Evolutionary conservation across 2,329 filamentous ascomycete species (phyloP), one percentile per base, ranked within the genome.

Genomic region (Elsinoe necatrix): DNA sequence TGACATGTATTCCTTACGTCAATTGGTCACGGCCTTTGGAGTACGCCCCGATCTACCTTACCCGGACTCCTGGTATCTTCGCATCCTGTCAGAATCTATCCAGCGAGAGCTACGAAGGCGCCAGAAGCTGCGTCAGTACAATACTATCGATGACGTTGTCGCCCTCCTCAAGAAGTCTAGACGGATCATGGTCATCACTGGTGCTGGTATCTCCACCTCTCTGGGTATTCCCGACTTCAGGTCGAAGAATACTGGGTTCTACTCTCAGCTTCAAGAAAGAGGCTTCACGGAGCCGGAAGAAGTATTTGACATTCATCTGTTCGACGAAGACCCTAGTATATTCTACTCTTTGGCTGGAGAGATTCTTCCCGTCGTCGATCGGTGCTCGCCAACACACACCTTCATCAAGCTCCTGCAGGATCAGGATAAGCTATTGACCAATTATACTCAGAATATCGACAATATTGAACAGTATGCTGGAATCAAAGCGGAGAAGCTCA

Each of bases 381-480:
- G 63, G 12, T 95, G 84, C 75, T 90, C 92, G 0, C 91, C 92
- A 0, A 97, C 93, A 0, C 93, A 98, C 75, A 85, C 86, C 55
- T 98, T 98, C 74, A 95, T 98, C 66, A 83, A 84, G 31, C 79
- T 96, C 64, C 80, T 98, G 34, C 88, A 98, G 71, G 80, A 92
- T 63, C 87, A 90, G 70, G 84, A 82, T 62, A 95, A 95, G 71
- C 80, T 98, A 5, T 80, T 96, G 59, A 97, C 91, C 41, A 96
- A 97, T 73, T 98, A 96, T 75, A 95, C 93, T 0, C 93, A 98
- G 69, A 98, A 98, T 71, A 97, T 98, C 66, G 93, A 98, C 75
- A 96, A 96, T 64, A 65, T 96, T 54, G 92, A 98, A 71, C 81
- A 84, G 60, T 84, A 87, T 65, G 92, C 92, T 0, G 93, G 93